These are phyloP conservation scores for Perilla frutescens DNA, from an alignment of 257 asterid genomes.

Conservation along the genomic window DNA sequence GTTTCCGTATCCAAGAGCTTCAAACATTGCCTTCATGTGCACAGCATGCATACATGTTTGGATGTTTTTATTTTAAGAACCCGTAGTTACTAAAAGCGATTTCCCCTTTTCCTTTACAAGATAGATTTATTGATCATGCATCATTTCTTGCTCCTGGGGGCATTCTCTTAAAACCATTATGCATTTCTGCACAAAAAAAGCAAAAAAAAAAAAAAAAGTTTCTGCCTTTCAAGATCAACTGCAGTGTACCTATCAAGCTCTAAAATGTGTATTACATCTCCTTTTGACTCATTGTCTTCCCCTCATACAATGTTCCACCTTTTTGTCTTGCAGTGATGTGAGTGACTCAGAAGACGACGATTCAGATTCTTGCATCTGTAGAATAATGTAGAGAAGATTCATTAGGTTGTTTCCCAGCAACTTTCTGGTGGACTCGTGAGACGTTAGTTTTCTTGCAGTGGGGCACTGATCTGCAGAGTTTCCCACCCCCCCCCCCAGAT, in stretches of 20 bases:
- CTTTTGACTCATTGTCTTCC: neutral
- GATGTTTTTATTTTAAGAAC: neutral
- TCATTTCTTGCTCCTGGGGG: neutral
- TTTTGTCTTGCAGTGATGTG: slow-evolving; percentile 34
- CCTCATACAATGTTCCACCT: neutral
- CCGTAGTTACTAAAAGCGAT: neutral
- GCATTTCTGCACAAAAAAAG: neutral
- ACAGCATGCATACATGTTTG: neutral
- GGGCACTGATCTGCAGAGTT: slow-evolving; percentile 19
- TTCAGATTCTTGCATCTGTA: slow-evolving; percentile 78
- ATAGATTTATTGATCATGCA: neutral
- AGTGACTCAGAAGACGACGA: slow-evolving; percentile 83
- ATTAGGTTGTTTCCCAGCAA: slow-evolving; percentile 16
- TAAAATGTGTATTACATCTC: neutral
- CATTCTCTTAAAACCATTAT: neutral
- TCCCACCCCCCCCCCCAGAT: slow-evolving; percentile 14
- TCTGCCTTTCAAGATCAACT: neutral
- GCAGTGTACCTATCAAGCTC: neutral
- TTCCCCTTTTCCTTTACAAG: neutral
- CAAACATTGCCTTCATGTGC: neutral
- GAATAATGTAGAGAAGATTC: slow-evolving; percentile 64
- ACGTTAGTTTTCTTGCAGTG: slow-evolving; percentile 27
- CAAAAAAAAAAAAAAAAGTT: neutral
- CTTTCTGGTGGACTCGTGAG: slow-evolving; percentile 28
- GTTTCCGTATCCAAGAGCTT: neutral